A percentile compares a stretch with the other conserved stretches of the same genome.
phyloP scores from a whole-genome alignment of 1,284 basidiomycete genomes.

The Pseudozyma sp. region DNA sequence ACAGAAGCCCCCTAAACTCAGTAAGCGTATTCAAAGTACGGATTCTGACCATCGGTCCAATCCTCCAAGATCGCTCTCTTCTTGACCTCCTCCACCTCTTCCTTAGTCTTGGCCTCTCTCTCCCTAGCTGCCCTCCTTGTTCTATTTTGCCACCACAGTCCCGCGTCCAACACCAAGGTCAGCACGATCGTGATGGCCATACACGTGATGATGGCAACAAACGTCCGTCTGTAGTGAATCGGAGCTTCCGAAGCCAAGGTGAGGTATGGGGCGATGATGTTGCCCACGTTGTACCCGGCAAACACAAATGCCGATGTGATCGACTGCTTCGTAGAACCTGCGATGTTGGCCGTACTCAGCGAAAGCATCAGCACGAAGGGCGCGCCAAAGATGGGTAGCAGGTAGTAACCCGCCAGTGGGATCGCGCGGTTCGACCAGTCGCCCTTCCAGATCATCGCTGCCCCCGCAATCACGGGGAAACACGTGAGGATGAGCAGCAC shows the following conservation, averaged over 20 bases:
- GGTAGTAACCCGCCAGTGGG: slow-evolving; percentile 72
- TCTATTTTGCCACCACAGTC: slow-evolving; percentile 43
- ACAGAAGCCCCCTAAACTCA: not conserved
- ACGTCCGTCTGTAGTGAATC: slow-evolving; percentile 71
- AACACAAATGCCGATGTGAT: slow-evolving; percentile 70
- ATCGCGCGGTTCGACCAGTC: slow-evolving; percentile 70
- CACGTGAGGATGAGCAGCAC: slow-evolving; percentile 70
- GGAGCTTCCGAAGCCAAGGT: slow-evolving; percentile 57
- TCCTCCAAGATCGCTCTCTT: slow-evolving; percentile 41
- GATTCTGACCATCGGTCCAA: slow-evolving; percentile 51
- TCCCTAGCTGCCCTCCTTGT: slow-evolving; percentile 18
- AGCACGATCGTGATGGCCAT: slow-evolving; percentile 52
- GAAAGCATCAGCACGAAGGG: slow-evolving; percentile 72
- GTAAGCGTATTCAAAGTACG: slow-evolving; percentile 45
- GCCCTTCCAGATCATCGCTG: slow-evolving; percentile 71
- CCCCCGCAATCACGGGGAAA: slow-evolving; percentile 71
- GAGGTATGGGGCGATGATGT: slow-evolving; percentile 65
- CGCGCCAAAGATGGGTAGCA: slow-evolving; percentile 71
- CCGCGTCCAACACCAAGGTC: slow-evolving; percentile 36
- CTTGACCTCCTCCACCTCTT: slow-evolving; percentile 33
- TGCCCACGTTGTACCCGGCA: slow-evolving; percentile 69
- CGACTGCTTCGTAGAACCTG: slow-evolving; percentile 72
- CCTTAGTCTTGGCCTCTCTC: slow-evolving; percentile 19
- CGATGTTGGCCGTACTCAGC: slow-evolving; percentile 70
- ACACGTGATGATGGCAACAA: slow-evolving; percentile 70